These are phyloP conservation scores for Fusarium proliferatum DNA, from an alignment of 2,329 filamentous ascomycete species.

Conservation along the genomic window DNA sequence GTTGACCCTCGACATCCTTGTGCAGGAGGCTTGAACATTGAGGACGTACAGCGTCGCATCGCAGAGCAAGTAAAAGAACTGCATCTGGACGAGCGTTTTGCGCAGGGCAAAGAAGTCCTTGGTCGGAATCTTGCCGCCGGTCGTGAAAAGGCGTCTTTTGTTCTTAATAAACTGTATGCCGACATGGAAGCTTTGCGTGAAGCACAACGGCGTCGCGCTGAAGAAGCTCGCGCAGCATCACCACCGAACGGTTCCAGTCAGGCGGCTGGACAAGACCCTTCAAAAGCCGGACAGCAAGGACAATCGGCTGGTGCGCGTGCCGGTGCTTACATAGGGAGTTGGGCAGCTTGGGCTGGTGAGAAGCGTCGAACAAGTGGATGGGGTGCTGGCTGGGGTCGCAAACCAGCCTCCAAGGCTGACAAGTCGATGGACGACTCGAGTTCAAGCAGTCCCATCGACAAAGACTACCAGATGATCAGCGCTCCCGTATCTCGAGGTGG, in stretches of 20 bases:
- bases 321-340: slow-evolving; percentile 74
- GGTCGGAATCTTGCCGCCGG: slow-evolving; percentile 91
- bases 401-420: slow-evolving; percentile 47
- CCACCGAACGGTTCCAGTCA: slow-evolving; percentile 14
- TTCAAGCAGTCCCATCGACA: slow-evolving; percentile 53
- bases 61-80: slow-evolving; percentile 93
- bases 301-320: slow-evolving; percentile 66
- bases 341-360: slow-evolving; percentile 78
- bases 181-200: slow-evolving; percentile 78
- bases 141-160: slow-evolving; percentile 85
- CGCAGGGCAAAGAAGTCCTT: slow-evolving; percentile 83
- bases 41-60: slow-evolving; percentile 91
- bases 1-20: slow-evolving; percentile 94
- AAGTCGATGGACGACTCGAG: slow-evolving; percentile 48
- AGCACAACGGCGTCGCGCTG: slow-evolving; percentile 55
- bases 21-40: slow-evolving; percentile 90
- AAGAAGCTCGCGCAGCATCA: slow-evolving; percentile 50
- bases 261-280: slow-evolving; percentile 41
- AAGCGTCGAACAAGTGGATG: slow-evolving; percentile 72
- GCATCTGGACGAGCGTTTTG: slow-evolving; percentile 90
- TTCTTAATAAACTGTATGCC: slow-evolving; percentile 89
- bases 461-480: slow-evolving; percentile 52
- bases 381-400: slow-evolving; percentile 55
- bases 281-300: slow-evolving; percentile 58
- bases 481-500: slow-evolving; percentile 44